Evolutionary conservation across 2,329 filamentous ascomycete species (phyloP), one percentile per base, ranked within the genome.

Genomic region (Chaetomiaceae sp.): DNA sequence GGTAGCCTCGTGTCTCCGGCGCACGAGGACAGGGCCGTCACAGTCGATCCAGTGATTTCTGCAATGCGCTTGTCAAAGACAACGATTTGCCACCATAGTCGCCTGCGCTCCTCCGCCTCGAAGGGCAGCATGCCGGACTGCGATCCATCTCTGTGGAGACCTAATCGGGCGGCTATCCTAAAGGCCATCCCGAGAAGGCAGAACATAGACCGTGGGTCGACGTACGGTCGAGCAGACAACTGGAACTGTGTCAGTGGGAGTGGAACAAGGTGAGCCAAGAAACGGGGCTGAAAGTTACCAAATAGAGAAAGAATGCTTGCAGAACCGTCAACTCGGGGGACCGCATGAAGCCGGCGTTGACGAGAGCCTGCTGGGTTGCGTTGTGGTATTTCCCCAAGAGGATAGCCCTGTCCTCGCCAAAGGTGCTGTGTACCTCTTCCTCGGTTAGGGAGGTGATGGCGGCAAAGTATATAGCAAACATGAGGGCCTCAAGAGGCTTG

Each of bases 71-170:
- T 74, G 64, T 90, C 86, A 57, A 87, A 85, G 21, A 81, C 72
- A 13, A 85, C 74, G 14, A 90, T 72, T 27, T 82, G 79, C 85
- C 85, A 89, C 85, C 85, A 89, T 1, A 89, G 69, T 33, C 86
- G 75, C 44, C 85, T 78, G n/a, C 85, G 77, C 66, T 86, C 77
- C 66, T 89, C 85, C 3, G 80, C 76, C 60, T 89, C 84, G 48
- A 82, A 86, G 27, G 72, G 76, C 3, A 67, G 70, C 3, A 81
- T 59, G 55, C 64, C 59, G 45, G 76, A 77, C 49, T 78, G 72
- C 2, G 69, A 70, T 2, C 78, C 73, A 61, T 89, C 85, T 34
- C 73, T 76, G 56, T 88, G 81, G n/a, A 88, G 71, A 4, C 83
- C 83, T 68, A 89, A 78, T 4, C 83, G 76, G 60, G 85, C 81